Conservation (phyloP, 495 filamentous ascomycete species). For the Peziza echinospora region DNA sequence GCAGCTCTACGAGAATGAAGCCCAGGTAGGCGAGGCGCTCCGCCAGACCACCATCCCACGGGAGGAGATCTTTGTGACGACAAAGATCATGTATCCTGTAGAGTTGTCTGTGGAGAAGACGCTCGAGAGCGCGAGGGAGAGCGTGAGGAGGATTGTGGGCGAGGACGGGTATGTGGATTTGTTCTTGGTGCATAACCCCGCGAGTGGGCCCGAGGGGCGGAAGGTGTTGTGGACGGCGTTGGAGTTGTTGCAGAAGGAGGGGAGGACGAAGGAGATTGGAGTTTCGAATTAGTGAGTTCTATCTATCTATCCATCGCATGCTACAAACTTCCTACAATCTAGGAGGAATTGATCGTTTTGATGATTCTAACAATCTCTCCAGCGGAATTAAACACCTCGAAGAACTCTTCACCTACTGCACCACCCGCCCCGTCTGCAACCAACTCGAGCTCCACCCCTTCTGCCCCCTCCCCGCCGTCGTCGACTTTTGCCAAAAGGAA, state of each 20-base stretch:
- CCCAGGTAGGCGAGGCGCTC: conserved; percentile 40
- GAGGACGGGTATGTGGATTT: conserved; percentile 42
- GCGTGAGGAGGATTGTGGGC: conserved; percentile 31
- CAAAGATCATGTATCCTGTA: conserved; percentile 39
- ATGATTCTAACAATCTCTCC: too few species aligned
- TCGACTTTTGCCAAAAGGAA: conserved; percentile 46
- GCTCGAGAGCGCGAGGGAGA: conserved; percentile 28
- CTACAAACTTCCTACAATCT: too few species aligned
- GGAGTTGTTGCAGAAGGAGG: conserved; percentile 38
- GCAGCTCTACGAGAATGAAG: conserved; percentile 48
- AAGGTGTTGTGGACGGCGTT: conserved; percentile 44
- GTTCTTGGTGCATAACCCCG: conserved; percentile 39
- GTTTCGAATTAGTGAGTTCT: conserved; percentile 34
- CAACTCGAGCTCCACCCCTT: conserved; percentile 86
- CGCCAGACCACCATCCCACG: conserved; percentile 34
- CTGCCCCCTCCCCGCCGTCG: conserved; percentile 55
- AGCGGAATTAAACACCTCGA: conserved; percentile 41
- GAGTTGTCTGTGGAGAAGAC: conserved; percentile 14
- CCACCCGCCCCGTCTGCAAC: conserved; percentile 48
- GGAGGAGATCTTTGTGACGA: conserved; percentile 47
- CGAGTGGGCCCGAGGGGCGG: conserved; percentile 33
- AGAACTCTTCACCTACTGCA: conserved; percentile 55
- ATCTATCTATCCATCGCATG: too few species aligned
- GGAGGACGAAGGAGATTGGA: conserved; percentile 42
- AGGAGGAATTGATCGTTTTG: too few species aligned